Conservation (phyloP, 768 basidiomycete genomes). For the Boletus fagicola region DNA sequence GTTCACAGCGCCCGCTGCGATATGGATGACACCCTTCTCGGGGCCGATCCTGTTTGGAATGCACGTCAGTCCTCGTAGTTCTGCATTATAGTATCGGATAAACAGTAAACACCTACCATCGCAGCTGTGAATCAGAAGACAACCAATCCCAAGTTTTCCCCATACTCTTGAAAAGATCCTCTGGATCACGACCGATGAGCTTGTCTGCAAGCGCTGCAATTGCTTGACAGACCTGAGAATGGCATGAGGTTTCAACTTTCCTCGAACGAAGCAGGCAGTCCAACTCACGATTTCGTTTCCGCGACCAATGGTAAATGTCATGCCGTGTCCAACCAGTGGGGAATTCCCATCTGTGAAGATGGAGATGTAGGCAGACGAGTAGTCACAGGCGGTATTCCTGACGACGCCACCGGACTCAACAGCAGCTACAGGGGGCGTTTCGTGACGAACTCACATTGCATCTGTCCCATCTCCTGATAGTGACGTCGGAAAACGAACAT, state of each 20-base stretch:
- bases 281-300: constrained; percentile 84
- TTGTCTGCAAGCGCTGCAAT: constrained; percentile 77
- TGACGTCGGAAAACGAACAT: constrained; percentile 91
- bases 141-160: constrained; percentile 88
- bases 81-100: not conserved
- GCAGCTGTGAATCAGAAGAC: constrained; percentile 83
- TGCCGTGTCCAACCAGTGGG: constrained; percentile 81
- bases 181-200: constrained; percentile 79
- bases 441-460: constrained; percentile 62
- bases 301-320: constrained; percentile 93
- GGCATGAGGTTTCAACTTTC: constrained; percentile 3
- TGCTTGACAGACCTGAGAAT: constrained; percentile 68
- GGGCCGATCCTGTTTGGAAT: constrained; percentile 72
- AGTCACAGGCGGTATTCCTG: constrained; percentile 95
- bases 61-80: not conserved
- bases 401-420: not conserved
- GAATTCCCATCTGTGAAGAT: constrained; percentile 63
- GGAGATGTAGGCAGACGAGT: constrained; percentile 88
- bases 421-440: not conserved
- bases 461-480: constrained; percentile 90
- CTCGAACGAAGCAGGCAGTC: not conserved
- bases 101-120: constrained; percentile 55
- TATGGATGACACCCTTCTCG: constrained; percentile 93
- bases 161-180: constrained; percentile 85
- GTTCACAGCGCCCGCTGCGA: constrained; percentile 84